Conservation (phyloP, 306 rosid genomes). For the Glycine tomentella region DNA sequence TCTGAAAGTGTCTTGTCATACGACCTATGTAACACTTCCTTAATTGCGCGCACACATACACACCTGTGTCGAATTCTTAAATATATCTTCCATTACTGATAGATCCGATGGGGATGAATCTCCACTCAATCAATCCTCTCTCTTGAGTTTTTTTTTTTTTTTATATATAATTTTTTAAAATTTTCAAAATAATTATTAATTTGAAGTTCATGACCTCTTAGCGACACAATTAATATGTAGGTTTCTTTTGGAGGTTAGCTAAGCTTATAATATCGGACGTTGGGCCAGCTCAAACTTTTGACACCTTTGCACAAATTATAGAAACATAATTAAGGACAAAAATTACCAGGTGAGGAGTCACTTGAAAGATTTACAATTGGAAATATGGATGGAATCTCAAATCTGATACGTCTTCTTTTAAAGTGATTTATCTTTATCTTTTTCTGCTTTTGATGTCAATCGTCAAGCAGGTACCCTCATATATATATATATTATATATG, state of each 20-base stretch:
- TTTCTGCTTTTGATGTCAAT: slow-evolving; percentile 13
- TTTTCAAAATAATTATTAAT: too few relatives aligned
- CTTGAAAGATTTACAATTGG: background rate
- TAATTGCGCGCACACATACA: background rate
- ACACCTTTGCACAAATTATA: background rate
- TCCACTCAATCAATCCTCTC: too few relatives aligned
- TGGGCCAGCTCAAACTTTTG: background rate
- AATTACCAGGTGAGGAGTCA: background rate
- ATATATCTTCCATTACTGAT: background rate
- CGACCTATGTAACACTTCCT: slow-evolving; percentile 1
- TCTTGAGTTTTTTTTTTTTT: too few relatives aligned
- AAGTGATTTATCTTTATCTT: slow-evolving; percentile 21
- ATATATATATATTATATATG: too few relatives aligned
- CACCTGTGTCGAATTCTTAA: background rate
- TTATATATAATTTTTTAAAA: too few relatives aligned
- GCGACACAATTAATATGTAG: background rate
- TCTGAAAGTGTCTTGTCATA: background rate
- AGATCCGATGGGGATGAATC: background rate
- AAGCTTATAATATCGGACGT: too few relatives aligned
- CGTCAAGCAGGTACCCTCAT: background rate
- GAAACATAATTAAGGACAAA: background rate
- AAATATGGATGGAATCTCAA: slow-evolving; percentile 12
- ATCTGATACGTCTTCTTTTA: background rate
- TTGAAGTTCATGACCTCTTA: too few relatives aligned
- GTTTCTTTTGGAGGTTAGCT: background rate